Percentiles rank a stretch among this genome's conserved stretches.
Conservation (phyloP, 2,329 filamentous ascomycete species). For the Emericellopsis cladophorae region DNA sequence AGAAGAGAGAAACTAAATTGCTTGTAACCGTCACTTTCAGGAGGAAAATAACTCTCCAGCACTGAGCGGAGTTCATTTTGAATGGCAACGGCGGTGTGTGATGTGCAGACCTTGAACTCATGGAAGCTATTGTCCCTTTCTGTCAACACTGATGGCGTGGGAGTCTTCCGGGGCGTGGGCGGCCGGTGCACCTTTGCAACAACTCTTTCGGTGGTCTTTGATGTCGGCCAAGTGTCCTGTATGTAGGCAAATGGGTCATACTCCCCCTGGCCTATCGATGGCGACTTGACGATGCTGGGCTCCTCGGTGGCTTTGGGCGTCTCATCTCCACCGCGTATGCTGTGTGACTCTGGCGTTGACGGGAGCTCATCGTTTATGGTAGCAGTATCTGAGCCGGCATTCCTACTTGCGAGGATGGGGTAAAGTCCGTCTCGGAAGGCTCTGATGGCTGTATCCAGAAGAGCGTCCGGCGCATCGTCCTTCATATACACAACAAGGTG, state of each 20-base stretch:
- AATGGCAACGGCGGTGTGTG: conserved; percentile 35
- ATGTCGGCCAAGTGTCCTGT: conserved; percentile 10
- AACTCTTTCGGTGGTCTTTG: not conserved
- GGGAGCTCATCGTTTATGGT: conserved; percentile 9
- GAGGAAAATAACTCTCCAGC: conserved; percentile 36
- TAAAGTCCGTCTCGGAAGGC: conserved; percentile 23
- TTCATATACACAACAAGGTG: conserved; percentile 44
- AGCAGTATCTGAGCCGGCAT: conserved; percentile 8
- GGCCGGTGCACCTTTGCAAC: conserved; percentile 12
- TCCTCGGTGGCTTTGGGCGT: conserved; percentile 5
- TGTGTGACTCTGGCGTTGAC: conserved; percentile 12
- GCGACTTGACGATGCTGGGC: conserved; percentile 4
- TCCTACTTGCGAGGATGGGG: conserved; percentile 11
- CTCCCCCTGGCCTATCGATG: conserved; percentile 17
- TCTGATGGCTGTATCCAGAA: conserved; percentile 32
- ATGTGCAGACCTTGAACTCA: conserved; percentile 25
- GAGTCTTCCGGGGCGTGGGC: conserved; percentile 30
- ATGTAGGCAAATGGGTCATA: conserved; percentile 34
- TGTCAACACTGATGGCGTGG: conserved; percentile 18
- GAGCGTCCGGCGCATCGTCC: conserved; percentile 23
- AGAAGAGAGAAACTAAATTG: conserved; percentile 34
- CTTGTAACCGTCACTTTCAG: conserved; percentile 30
- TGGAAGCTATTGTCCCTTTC: conserved; percentile 25
- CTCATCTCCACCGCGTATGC: not conserved
- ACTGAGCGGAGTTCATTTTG: conserved; percentile 46